Conservation (phyloP, 257 asterid genomes). For the Solanum virginianum region DNA sequence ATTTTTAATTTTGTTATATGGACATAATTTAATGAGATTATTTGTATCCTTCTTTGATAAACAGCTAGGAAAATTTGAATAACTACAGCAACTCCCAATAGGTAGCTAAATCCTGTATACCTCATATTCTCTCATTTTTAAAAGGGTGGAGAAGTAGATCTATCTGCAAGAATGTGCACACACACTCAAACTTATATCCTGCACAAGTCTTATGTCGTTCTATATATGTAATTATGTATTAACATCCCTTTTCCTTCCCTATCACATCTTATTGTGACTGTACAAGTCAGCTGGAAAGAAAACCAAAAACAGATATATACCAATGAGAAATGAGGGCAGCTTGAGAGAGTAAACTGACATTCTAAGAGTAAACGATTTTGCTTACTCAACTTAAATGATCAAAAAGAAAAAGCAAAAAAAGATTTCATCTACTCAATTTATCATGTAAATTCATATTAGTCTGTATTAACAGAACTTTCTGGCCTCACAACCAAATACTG, state of each 20-base stretch:
- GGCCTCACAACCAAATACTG: neutral
- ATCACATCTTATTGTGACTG: neutral
- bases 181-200: neutral
- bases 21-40: neutral
- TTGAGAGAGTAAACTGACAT: neutral
- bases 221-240: neutral
- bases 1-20: neutral
- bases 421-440: neutral
- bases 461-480: neutral
- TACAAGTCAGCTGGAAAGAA: neutral
- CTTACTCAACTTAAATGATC: neutral
- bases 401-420: neutral
- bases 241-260: neutral
- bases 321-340: neutral
- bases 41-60: neutral
- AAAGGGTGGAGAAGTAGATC: neutral
- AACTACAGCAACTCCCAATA: neutral
- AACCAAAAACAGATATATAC: neutral
- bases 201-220: neutral
- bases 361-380: neutral
- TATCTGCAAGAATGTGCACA: neutral
- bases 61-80: neutral
- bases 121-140: neutral
- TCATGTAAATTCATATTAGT: neutral
- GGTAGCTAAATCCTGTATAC: neutral